Evolutionary conservation across 805 yeast species (phyloP), one percentile per base, ranked within the genome.

Genomic region (Candida palmyrensis): DNA sequence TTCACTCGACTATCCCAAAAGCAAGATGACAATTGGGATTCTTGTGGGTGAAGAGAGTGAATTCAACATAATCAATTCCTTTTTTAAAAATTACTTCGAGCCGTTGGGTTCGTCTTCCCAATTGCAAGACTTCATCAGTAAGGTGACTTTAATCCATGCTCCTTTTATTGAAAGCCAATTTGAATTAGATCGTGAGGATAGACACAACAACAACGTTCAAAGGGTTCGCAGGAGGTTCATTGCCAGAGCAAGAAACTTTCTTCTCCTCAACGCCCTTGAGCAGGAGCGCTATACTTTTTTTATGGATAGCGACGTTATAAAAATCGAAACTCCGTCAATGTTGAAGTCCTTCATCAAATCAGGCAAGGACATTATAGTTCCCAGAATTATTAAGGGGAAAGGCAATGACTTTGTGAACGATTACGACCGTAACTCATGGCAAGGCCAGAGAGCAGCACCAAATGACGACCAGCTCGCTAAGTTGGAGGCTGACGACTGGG

Each of bases 401-500:
- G 32, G 37, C 19, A 32, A 36, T 25, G n/a, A n/a, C n/a, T n/a
- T n/a, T n/a, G n/a, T n/a, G n/a, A 27, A 22, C 7, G 71, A 65
- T 37, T 64, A 63, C 37, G 71, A 65, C 40, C 51, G 41, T 31
- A 64, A 64, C 41, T 53, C 68, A 0, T 64, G 71, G 71, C 42
- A 48, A n/a, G 69, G 71, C 1, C 43, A 47, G 25, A 47, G 71
- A 37, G 53, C 55, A 5, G 49, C 33, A 20, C 71, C 71, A 3
- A 34, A 40, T 4, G 45, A 45, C 15, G 48, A 48, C 9, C 62
- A 60, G 38, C 39, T 47, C 14, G 39, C 39, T 14, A 27, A 39
- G 22, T 44, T 60, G 55, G 63, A 60, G 33, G 29, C 30, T 5
- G 42, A 47, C 31, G 42, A 55, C 4, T 59, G 64, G 61, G 54